Evolutionary conservation across 1,139 yeast genomes (phyloP).

Genomic region (Candida smagusa): DNA sequence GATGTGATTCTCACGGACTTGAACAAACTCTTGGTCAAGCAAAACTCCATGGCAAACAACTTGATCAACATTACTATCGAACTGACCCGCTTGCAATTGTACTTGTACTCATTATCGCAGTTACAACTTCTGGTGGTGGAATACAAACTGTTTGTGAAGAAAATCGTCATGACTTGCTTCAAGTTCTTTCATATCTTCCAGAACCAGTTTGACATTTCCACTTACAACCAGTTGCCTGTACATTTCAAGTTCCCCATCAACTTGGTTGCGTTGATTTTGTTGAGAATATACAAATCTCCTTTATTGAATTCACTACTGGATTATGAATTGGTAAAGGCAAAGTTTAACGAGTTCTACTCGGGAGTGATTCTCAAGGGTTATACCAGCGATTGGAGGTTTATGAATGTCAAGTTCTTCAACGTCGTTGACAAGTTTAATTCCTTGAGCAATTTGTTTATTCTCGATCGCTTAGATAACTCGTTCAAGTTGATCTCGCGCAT

Average conservation of each 20-base stretch:
- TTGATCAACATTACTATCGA: constrained; percentile 35
- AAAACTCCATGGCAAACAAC: constrained; percentile 14
- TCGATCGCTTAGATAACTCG: constrained; percentile 6
- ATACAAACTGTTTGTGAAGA: constrained; percentile 28
- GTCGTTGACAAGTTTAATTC: constrained; percentile 30
- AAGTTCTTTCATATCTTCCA: constrained; percentile 23
- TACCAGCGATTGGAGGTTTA: constrained; percentile 22
- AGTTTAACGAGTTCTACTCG: constrained; percentile 26
- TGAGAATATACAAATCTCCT: constrained; percentile 38
- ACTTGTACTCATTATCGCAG: constrained; percentile 29
- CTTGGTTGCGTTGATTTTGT: constrained; percentile 28
- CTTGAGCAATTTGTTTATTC: constrained; percentile 12
- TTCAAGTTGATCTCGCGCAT: constrained; percentile 28
- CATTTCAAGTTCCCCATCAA: constrained; percentile 42
- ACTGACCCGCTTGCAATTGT: constrained; percentile 41
- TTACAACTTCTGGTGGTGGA: constrained; percentile 26
- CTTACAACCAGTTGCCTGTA: constrained; percentile 36
- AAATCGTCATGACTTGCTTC: constrained; percentile 31
- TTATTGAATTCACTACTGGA: constrained; percentile 28
- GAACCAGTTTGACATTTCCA: constrained; percentile 20
- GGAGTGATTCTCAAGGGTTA: constrained; percentile 18
- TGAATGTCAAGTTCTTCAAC: constrained; percentile 27
- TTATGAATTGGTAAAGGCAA: constrained; percentile 27
- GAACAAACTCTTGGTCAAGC: constrained; percentile 12
- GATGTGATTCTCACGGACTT: constrained; percentile 39